These are phyloP conservation scores for Metschnikowia henanensis DNA, from an alignment of 805 yeast genomes.

Conservation along the genomic window DNA sequence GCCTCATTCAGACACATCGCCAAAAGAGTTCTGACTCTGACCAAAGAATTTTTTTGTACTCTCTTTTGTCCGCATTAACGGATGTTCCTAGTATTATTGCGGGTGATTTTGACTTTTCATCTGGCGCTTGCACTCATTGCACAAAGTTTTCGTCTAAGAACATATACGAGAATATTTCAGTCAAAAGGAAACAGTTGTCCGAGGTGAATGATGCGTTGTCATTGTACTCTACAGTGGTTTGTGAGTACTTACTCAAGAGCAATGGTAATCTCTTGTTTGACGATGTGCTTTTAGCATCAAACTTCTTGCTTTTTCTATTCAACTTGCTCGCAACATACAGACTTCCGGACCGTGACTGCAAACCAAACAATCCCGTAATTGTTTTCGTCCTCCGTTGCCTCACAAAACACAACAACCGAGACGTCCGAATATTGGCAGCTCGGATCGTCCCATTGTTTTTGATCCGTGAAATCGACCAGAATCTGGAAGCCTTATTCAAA, in stretches of 20 bases:
- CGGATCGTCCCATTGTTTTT: slow-evolving; percentile 55
- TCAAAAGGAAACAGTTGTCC: slow-evolving; percentile 22
- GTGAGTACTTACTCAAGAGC: slow-evolving; percentile 18
- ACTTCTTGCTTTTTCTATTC: slow-evolving; percentile 48
- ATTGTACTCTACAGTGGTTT: slow-evolving; percentile 26
- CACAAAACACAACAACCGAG: slow-evolving; percentile 45
- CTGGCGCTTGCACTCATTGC: slow-evolving; percentile 39
- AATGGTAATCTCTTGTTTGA: slow-evolving; percentile 11
- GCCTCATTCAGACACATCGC: slow-evolving; percentile 3
- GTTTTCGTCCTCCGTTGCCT: slow-evolving; percentile 42
- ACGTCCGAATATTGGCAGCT: slow-evolving; percentile 52
- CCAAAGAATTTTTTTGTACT: slow-evolving; percentile 19
- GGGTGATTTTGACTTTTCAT: slow-evolving; percentile 32
- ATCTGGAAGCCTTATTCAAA: slow-evolving; percentile 44
- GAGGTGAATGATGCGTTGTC: slow-evolving; percentile 24
- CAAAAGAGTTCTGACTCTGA: slow-evolving; percentile 1
- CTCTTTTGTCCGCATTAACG: slow-evolving; percentile 41
- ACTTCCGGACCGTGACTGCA: slow-evolving; percentile 40
- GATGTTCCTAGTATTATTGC: slow-evolving; percentile 43
- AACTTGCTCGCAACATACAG: slow-evolving; percentile 53
- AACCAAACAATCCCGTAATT: slow-evolving; percentile 30
- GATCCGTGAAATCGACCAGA: slow-evolving; percentile 33
- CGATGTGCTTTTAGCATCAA: slow-evolving; percentile 32
- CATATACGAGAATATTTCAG: slow-evolving; percentile 24
- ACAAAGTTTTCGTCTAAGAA: slow-evolving; percentile 28